Base-by-base conservation (phyloP, 257 asterid genomes). In the Avicennia marina region DNA sequence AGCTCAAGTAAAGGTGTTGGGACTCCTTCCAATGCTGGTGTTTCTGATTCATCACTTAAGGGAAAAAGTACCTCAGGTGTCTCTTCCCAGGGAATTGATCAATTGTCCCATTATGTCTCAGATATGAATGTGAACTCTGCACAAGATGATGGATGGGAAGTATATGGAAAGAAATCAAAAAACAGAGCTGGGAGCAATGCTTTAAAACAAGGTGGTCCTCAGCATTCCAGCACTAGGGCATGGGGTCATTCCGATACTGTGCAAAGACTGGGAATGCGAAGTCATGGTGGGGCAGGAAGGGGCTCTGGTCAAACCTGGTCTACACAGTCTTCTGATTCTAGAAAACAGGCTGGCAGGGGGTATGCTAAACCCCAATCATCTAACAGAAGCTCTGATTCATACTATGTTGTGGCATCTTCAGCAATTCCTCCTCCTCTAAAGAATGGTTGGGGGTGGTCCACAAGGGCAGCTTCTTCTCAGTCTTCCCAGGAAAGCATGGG, bases 101-200 rank as follows among this genome's bases (percentile, higher is more conserved):
- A 79, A 20, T 48, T 78, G 63, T 56, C 71, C 27, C 68, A 22
- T 42, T 80, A 73, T 18, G 58, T 85, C 21, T 68, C 78, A 8
- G 74, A 67, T 60, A 24, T 82, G 68, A 53, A 45, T 53, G 17
- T 80, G 53, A 66, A 60, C 40, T 31, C 73, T 40, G 40, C 68
- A n/a, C 62, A 72, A 56, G 78, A 64, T 45, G 94, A 75, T 32
- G 96, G 85, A 15, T 82, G 98, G 98, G 83, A 76, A 69, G 83
- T 77, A 8, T 69, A 52, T 22, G 71, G 60, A 0, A 84, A 66
- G 60, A 90, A 87, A 56, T 53, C 85, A 1, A 86, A 82, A 64
- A 76, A 70, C 58, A 86, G 43, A 66, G 53, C 58, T 48, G 84
- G 62, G 56, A 59, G 36, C 51, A 66, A 38, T 60, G 63, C 74